A percentile compares a stretch with the other conserved stretches of the same genome.
phyloP scores from a whole-genome alignment of 2,329 filamentous ascomycete species.

The Pseudodiploospora longispora region DNA sequence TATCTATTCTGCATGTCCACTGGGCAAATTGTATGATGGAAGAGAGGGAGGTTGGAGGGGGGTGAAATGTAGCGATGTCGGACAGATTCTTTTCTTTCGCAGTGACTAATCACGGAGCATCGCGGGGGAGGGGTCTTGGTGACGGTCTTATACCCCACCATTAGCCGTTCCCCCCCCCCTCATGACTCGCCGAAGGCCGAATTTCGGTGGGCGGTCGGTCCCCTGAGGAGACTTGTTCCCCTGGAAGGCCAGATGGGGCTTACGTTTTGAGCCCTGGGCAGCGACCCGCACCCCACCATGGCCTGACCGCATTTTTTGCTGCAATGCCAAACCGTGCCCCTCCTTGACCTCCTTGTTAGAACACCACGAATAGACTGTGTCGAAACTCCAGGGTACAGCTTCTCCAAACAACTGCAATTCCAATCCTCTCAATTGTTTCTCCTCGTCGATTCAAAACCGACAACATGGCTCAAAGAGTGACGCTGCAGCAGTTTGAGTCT shows the following conservation, averaged over 20 bases:
- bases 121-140: neutral
- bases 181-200: no score
- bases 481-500: conserved; percentile 78
- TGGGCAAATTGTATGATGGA: conserved; percentile 6
- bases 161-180: neutral
- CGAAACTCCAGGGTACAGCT: neutral
- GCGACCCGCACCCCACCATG: no score
- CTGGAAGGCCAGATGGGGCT: no score
- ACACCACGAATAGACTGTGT: neutral
- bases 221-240: no score
- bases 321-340: no score
- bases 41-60: conserved; percentile 6
- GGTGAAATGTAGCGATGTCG: conserved; percentile 4
- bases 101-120: conserved; percentile 4
- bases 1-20: conserved; percentile 8
- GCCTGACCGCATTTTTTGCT: no score
- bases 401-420: neutral
- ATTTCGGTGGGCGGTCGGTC: no score
- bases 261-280: no score
- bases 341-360: no score
- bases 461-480: conserved; percentile 62
- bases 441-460: neutral
- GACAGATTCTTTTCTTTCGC: conserved; percentile 5
- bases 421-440: neutral
- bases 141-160: neutral